Conservation (phyloP, 2,329 filamentous ascomycete genomes). For the Penicillium sp. region DNA sequence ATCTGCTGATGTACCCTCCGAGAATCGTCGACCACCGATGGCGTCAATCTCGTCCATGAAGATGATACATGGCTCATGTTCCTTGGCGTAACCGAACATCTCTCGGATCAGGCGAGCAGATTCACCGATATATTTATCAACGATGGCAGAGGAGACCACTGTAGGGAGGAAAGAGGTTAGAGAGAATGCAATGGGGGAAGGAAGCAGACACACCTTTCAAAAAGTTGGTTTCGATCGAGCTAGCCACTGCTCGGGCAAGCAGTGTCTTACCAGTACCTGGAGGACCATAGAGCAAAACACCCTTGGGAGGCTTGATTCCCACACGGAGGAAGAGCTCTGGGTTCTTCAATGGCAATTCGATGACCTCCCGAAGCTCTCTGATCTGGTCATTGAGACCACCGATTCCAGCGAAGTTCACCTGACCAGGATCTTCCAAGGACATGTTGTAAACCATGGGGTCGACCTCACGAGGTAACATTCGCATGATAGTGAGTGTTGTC, state of each 20-base stretch:
- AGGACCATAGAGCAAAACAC: conserved; percentile 91
- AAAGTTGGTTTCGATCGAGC: conserved; percentile 97
- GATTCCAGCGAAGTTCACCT: conserved; percentile 96
- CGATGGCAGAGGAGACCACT: conserved; percentile 98
- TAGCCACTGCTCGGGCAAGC: conserved; percentile 89
- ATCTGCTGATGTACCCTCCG: conserved; percentile 94
- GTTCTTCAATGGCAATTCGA: conserved; percentile 97
- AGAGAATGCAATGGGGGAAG: not conserved
- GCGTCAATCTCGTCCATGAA: conserved; percentile 99
- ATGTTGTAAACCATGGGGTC: conserved; percentile 99
- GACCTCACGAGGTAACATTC: conserved; percentile 97
- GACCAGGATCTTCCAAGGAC: conserved; percentile 96
- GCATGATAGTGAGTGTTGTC: conserved; percentile 99
- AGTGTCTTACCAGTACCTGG: conserved; percentile 97
- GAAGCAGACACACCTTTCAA: conserved; percentile 70
- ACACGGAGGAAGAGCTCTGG: conserved; percentile 95
- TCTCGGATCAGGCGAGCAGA: conserved; percentile 95
- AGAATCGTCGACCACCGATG: conserved; percentile 94
- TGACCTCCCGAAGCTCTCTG: conserved; percentile 93
- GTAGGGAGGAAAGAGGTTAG: conserved; percentile 2
- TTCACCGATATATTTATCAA: conserved; percentile 99
- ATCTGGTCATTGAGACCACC: conserved; percentile 98
- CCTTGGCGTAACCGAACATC: conserved; percentile 99
- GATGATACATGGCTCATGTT: conserved; percentile 99
- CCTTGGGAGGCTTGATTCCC: conserved; percentile 98